Evolutionary conservation across 1,139 yeast species (phyloP).

Genomic region (Candida albicans): DNA sequence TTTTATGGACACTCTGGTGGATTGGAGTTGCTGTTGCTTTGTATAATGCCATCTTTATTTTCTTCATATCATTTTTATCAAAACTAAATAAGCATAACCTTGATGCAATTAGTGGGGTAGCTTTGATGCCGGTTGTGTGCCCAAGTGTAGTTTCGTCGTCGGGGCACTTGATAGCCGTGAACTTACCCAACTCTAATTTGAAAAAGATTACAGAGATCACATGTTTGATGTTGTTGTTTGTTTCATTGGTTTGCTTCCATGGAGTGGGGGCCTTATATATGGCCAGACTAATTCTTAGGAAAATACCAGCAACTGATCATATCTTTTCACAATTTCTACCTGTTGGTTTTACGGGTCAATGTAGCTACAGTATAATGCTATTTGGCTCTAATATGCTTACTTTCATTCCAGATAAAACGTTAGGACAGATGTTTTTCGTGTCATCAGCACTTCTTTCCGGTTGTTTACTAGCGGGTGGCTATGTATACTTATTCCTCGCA

Average conservation of each 20-base stretch:
- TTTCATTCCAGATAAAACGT: constrained; percentile 16
- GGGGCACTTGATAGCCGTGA: constrained; percentile 13
- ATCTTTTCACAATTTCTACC: constrained; percentile 25
- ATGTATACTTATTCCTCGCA: constrained; percentile 60
- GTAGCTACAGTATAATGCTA: constrained; percentile 63
- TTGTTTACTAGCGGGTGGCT: constrained; percentile 57
- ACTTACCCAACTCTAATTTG: constrained; percentile 8
- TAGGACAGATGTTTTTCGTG: constrained; percentile 15
- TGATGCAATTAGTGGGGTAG: constrained; percentile 9
- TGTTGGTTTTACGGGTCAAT: constrained; percentile 64
- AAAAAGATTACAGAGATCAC: constrained; percentile 12
- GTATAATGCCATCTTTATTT: constrained; percentile 13
- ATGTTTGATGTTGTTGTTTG: constrained; percentile 11
- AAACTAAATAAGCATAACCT: constrained; percentile 11
- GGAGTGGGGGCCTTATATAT: constrained; percentile 13
- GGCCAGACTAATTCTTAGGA: constrained; percentile 10
- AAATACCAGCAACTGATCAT: constrained; percentile 12
- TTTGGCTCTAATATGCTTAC: constrained; percentile 46
- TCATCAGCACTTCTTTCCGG: constrained; percentile 36
- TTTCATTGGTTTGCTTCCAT: constrained; percentile 11
- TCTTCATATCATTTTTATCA: constrained; percentile 14
- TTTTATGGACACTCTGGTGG: constrained; percentile 18
- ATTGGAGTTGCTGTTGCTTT: constrained; percentile 13
- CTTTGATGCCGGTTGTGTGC: constrained; percentile 14
- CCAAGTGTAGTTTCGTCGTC: constrained; percentile 13